phyloP scores from a whole-genome alignment of 805 yeast genomes.

The Metschnikowia borealis region DNA sequence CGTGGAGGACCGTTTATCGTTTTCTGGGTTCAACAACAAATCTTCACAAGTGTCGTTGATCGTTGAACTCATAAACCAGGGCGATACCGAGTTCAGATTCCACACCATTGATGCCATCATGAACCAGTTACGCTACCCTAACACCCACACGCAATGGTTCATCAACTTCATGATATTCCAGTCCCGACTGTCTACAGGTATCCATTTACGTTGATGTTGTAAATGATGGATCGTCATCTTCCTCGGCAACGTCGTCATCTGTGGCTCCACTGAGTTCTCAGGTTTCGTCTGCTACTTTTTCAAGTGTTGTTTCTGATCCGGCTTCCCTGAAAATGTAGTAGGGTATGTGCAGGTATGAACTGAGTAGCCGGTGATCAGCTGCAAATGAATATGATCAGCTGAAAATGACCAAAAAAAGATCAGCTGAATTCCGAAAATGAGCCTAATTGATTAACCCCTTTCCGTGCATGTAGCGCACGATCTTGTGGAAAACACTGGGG shows the following conservation, averaged over 20 bases:
- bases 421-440: not conserved
- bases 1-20: conserved; percentile 49
- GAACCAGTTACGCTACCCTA: conserved; percentile 90
- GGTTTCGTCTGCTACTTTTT: too few species aligned
- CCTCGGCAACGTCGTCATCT: too few species aligned
- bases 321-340: too few species aligned
- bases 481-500: not conserved
- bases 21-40: conserved; percentile 50
- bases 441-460: not conserved
- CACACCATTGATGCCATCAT: conserved; percentile 75
- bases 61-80: conserved; percentile 62
- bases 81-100: conserved; percentile 61
- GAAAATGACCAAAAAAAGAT: not conserved
- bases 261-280: too few species aligned
- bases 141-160: conserved; percentile 87
- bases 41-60: conserved; percentile 67
- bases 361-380: not conserved
- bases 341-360: too few species aligned
- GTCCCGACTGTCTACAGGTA: too few species aligned
- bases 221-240: too few species aligned
- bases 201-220: too few species aligned
- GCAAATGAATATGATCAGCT: not conserved
- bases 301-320: too few species aligned
- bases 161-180: conserved; percentile 62
- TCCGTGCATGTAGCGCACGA: conserved; percentile 6